Evolutionary conservation across 1,284 basidiomycete genomes (phyloP).

Genomic region (Gomphus bonarii): DNA sequence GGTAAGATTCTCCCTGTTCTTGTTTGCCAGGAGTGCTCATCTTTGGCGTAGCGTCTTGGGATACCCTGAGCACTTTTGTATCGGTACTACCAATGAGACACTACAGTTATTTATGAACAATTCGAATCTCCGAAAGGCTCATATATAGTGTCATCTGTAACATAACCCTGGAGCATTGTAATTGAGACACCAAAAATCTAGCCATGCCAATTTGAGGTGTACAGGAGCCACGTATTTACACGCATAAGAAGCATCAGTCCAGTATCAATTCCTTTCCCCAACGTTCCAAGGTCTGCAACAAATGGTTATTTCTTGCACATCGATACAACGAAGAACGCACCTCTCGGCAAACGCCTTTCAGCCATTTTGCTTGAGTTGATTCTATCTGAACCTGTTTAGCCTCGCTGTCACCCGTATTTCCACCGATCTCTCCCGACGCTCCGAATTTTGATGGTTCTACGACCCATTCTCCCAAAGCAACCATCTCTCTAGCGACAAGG

Average conservation of each 20-base stretch:
- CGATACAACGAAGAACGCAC: neutral
- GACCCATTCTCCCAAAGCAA: neutral
- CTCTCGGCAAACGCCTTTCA: neutral
- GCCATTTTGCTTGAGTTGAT: neutral
- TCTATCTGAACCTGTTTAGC: neutral
- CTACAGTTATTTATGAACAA: neutral
- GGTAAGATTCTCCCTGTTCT: slow-evolving; percentile 27
- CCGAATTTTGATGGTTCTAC: neutral
- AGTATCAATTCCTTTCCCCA: slow-evolving; percentile 1
- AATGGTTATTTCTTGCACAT: neutral
- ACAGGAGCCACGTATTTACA: too few relatives aligned
- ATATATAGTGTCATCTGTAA: neutral
- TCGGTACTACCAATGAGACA: neutral
- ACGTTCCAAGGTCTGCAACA: neutral
- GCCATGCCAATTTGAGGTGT: too few relatives aligned
- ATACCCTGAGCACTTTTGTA: neutral
- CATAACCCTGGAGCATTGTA: neutral
- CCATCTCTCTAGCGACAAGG: neutral
- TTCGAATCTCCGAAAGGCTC: neutral
- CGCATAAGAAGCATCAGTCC: neutral
- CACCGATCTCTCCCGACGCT: neutral
- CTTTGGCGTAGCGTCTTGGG: neutral
- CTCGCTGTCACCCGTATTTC: neutral
- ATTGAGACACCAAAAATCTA: too few relatives aligned
- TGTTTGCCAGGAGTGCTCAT: neutral